A percentile compares a stretch with the other conserved stretches of the same genome.
Evolutionary conservation across 345 rosid species (phyloP).

Genomic region (Hibiscus tridactylites): DNA sequence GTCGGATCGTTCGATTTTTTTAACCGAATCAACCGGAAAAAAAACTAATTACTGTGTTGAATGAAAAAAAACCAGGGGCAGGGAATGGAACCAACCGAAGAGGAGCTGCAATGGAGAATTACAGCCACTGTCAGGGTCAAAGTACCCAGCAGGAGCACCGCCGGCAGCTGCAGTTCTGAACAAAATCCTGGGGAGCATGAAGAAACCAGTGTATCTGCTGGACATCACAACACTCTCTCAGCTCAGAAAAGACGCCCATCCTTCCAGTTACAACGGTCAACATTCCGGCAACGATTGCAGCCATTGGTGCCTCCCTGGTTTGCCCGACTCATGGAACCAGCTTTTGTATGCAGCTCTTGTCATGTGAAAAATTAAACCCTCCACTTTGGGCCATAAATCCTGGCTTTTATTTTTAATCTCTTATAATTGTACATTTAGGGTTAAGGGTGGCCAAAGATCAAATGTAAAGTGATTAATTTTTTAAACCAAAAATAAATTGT

Average conservation of each 20-base stretch:
- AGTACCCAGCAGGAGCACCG: constrained; percentile 68
- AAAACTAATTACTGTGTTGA: neutral
- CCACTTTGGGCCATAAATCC: neutral
- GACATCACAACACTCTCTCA: constrained; percentile 86
- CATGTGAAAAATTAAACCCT: constrained; percentile 23
- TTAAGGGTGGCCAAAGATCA: constrained; percentile 11
- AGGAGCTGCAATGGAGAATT: constrained; percentile 57
- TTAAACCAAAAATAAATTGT: constrained; percentile 11
- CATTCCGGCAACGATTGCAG: constrained; percentile 69
- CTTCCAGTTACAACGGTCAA: constrained; percentile 48
- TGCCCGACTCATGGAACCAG: constrained; percentile 96
- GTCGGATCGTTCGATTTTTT: no score
- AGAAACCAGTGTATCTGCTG: constrained; percentile 58
- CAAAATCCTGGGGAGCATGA: constrained; percentile 48
- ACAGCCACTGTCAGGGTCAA: constrained; percentile 57
- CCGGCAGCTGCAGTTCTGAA: constrained; percentile 48
- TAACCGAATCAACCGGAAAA: no score
- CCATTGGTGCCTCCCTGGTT: constrained; percentile 95
- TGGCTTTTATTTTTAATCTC: neutral
- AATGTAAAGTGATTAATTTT: constrained; percentile 31
- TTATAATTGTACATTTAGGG: constrained; percentile 3
- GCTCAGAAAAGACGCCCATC: constrained; percentile 86
- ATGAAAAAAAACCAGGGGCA: constrained; percentile 38
- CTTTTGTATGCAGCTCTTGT: constrained; percentile 75
- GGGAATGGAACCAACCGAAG: constrained; percentile 73